Base-by-base conservation (phyloP, 805 yeast species). In the Tetrapisispora taiwanensis region DNA sequence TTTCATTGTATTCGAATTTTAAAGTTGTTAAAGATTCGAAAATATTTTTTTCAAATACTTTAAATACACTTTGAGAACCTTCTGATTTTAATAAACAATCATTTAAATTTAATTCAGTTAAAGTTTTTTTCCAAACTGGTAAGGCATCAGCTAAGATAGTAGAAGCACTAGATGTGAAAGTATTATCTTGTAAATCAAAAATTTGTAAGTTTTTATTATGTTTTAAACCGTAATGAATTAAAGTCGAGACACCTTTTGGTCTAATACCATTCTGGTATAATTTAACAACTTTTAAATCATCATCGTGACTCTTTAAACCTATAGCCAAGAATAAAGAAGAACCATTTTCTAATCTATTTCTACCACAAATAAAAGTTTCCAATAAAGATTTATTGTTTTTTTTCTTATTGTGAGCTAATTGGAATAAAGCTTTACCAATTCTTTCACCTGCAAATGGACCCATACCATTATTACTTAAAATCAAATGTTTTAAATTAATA, bases 381-480 rank as follows among this genome's bases (percentile, higher is more conserved):
- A 88, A 74, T 43, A 75, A 67, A 19, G 74, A 69, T 35, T 67
- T 66, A 27, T 60, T 55, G n/a, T 63, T 60, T 40, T 63, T 63
- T 50, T 69, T 62, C 66, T 88, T 88, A 46, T 79, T 81, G 42
- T 62, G 63, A 18, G 92, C 78, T 51, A 90, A 73, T 53, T 75
- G 73, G 67, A 71, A 85, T 39, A 92, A 74, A 4, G 95, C 85
- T 55, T 79, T 78, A 48, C 97, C 99, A 49, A 92, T 84, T 62
- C 95, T 77, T 46, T 90, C 82, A 55, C 99, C 98, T 0, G 97
- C 95, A 62, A 84, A 84, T 22, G 99, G 99, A 30, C 99, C 99
- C 79, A 92, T 82, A 45, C 99, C 99, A 63, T 92, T 92, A 67
- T 92, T 92, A 39, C 96, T 82, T 49, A 92, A 71, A 52, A 86